Evolutionary conservation across 2,329 filamentous ascomycete genomes (phyloP), one percentile per base, ranked within the genome.

Genomic region (Fusarium transvaalense): DNA sequence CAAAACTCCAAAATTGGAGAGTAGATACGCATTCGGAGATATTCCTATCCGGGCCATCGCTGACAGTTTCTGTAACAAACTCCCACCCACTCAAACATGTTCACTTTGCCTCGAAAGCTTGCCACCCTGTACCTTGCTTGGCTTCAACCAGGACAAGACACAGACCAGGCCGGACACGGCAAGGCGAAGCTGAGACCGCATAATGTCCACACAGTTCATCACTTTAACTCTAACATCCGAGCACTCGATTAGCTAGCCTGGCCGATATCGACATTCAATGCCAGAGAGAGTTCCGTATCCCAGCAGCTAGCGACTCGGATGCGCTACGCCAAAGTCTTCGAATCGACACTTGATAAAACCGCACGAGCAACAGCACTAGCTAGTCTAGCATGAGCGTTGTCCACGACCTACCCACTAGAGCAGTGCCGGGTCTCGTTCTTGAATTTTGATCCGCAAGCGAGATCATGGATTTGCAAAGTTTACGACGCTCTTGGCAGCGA

Each of bases 381-480:
- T n/a, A n/a, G n/a, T n/a, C n/a, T n/a, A 39, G 47, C n/a, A 35
- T 39, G 14, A 35, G 13, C n/a, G 42, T 45, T 31, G 23, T 25
- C 17, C 5, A 27, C 9, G 15, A 17, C 25, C 21, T 42, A 42
- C 45, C 45, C 47, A 38, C 47, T 39, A 19, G 23, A 13, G n/a
- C 23, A 29, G 32, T 51, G 14, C 34, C 35, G 34, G 34, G 23
- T 51, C 47, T 17, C 25, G 46, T 52, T 52, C 56, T 60, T 35
- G 29, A 38, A 64, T 64, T 64, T 58, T 15, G 60, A 64, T 64
- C 61, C 43, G 21, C 60, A 64, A 53, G 60, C 61, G 60, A 62
- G 60, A 64, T 64, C 61, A 64, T 32, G 45, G 52, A 45, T 56
- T 56, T 64, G 60, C 58, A 41, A 50, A 41, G 31, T 52, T 41